Percentiles rank a stretch among this genome's conserved stretches.
These are phyloP conservation scores for Candida patagonica DNA, from an alignment of 805 yeast species.

Conservation along the genomic window DNA sequence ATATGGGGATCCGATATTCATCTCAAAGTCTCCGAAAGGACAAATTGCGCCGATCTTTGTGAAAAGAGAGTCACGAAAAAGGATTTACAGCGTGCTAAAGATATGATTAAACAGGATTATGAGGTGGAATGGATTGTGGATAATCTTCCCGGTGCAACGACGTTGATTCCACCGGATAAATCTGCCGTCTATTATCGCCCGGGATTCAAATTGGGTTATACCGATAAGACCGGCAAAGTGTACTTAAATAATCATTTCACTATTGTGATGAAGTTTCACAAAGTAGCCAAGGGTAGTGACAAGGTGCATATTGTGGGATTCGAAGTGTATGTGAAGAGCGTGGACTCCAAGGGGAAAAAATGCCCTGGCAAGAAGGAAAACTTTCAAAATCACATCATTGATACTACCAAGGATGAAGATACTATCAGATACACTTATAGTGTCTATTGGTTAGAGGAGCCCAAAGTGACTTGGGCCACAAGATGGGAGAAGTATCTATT, in stretches of 20 bases:
- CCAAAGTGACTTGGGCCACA: slow-evolving; percentile 49
- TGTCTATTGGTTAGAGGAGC: slow-evolving; percentile 82
- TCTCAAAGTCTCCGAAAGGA: slow-evolving; percentile 55
- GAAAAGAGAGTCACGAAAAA: slow-evolving; percentile 47
- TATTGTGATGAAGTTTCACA: slow-evolving; percentile 68
- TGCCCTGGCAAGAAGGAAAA: slow-evolving; percentile 66
- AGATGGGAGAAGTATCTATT: slow-evolving; percentile 69
- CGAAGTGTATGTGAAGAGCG: slow-evolving; percentile 82
- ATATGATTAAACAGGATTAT: slow-evolving; percentile 57
- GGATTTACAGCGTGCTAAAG: slow-evolving; percentile 46
- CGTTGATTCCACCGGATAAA: slow-evolving; percentile 52
- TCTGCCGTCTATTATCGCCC: slow-evolving; percentile 67
- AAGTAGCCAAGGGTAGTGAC: slow-evolving; percentile 27
- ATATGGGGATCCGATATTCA: slow-evolving; percentile 66
- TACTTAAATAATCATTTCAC: slow-evolving; percentile 73
- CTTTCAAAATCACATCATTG: slow-evolving; percentile 48
- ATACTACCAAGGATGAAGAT: slow-evolving; percentile 13
- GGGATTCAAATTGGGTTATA: slow-evolving; percentile 79
- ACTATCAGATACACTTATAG: slow-evolving; percentile 67
- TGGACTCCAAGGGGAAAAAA: slow-evolving; percentile 37
- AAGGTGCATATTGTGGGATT: slow-evolving; percentile 60
- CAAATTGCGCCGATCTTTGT: slow-evolving; percentile 59
- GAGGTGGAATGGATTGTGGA: slow-evolving; percentile 79
- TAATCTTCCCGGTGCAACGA: slow-evolving; percentile 81
- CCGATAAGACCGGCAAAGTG: slow-evolving; percentile 38